Evolutionary conservation across 352 stramenopile genomes (phyloP).

Genomic region (Pythium utonaiense): DNA sequence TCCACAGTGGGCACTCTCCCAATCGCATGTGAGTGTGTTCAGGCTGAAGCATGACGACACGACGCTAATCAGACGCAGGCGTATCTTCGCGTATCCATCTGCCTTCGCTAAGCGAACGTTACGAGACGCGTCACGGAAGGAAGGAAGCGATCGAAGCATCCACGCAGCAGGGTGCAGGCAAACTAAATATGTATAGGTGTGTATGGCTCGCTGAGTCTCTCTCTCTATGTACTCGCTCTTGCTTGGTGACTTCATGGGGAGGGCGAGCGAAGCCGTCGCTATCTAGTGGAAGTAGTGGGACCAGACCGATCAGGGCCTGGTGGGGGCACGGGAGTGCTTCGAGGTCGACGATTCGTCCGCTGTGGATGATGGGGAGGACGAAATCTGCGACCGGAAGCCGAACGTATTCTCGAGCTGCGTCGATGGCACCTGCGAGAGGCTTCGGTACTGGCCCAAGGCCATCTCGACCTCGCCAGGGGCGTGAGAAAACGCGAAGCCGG

Average conservation of each 20-base stretch:
- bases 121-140: neutral
- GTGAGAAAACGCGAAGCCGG: conserved; percentile 86
- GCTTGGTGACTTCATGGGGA: neutral
- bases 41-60: neutral
- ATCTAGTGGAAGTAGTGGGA: neutral
- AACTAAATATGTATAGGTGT: conserved; percentile 17
- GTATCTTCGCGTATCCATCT: neutral
- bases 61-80: neutral
- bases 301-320: neutral
- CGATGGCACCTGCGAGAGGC: conserved; percentile 32
- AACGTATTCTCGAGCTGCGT: conserved; percentile 17
- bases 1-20: neutral
- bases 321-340: conserved; percentile 10
- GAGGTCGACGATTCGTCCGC: conserved; percentile 55
- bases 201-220: neutral
- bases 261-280: neutral
- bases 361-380: conserved; percentile 48
- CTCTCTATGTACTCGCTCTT: too few relatives aligned
- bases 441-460: conserved; percentile 45
- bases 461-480: conserved; percentile 73
- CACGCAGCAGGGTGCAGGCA: too few relatives aligned
- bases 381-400: conserved; percentile 25
- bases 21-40: neutral
- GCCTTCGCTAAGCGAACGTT: too few relatives aligned
- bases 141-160: too few relatives aligned